Conservation (phyloP, 2,329 filamentous ascomycete genomes). For the Ophiostoma pallidulum region DNA sequence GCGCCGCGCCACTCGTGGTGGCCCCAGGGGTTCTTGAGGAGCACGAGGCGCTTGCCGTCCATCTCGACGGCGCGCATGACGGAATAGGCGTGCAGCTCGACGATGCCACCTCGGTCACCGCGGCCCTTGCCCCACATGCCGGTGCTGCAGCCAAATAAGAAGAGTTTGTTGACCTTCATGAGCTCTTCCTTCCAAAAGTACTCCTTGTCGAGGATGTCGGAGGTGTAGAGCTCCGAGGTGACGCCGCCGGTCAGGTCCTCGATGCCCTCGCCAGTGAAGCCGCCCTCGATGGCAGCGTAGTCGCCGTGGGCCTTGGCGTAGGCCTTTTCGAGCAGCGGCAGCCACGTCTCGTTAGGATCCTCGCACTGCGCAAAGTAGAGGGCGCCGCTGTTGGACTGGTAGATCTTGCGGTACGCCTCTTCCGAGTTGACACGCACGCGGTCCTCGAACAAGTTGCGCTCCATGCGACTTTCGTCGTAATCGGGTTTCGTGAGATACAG, state of each 20-base stretch:
- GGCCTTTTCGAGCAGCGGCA: constrained; percentile 64
- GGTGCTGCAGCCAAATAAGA: constrained; percentile 62
- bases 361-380: constrained; percentile 63
- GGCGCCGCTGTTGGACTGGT: constrained; percentile 59
- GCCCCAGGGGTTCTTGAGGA: constrained; percentile 48
- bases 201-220: constrained; percentile 68
- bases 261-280: constrained; percentile 41
- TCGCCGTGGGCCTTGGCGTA: constrained; percentile 69
- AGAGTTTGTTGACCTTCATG: constrained; percentile 69
- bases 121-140: constrained; percentile 55
- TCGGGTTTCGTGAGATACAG: constrained; percentile 47
- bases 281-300: constrained; percentile 62
- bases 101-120: constrained; percentile 49
- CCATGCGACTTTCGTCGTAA: constrained; percentile 49
- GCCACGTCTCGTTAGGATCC: constrained; percentile 63
- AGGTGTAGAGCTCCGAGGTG: constrained; percentile 57
- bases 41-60: constrained; percentile 42
- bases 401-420: constrained; percentile 50
- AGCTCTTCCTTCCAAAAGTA: constrained; percentile 78
- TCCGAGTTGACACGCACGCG: constrained; percentile 42
- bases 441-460: constrained; percentile 37
- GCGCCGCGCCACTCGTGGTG: constrained; percentile 52
- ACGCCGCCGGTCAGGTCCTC: constrained; percentile 58
- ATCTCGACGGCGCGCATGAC: constrained; percentile 47
- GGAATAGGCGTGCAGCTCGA: constrained; percentile 50